Conservation (phyloP, 192 early-diverging fungal species). For the Chytriomyces hyalinus region DNA sequence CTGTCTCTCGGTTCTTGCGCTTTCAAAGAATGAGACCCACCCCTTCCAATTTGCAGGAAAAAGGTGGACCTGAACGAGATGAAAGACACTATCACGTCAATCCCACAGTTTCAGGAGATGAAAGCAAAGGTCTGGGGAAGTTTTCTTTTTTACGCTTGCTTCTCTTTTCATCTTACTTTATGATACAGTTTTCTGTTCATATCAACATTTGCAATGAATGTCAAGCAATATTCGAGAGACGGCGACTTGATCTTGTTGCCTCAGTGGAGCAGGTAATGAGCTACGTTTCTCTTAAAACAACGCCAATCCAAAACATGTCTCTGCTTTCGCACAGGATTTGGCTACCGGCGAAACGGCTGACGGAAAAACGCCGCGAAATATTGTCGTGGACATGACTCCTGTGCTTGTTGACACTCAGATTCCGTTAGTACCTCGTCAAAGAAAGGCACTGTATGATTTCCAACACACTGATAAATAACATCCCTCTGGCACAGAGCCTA, state of each 20-base stretch:
- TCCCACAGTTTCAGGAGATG: slow-evolving; percentile 87
- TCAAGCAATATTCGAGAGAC: slow-evolving; percentile 72
- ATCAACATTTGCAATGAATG: slow-evolving; percentile 87
- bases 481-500: slow-evolving; percentile 45
- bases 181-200: slow-evolving; percentile 75
- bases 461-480: not conserved
- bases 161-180: not conserved
- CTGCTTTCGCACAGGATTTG: slow-evolving; percentile 56
- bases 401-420: slow-evolving; percentile 72
- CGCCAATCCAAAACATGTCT: slow-evolving; percentile 24
- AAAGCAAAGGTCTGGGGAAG: slow-evolving; percentile 58
- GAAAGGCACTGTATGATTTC: not conserved
- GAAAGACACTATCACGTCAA: slow-evolving; percentile 81
- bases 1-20: too few relatives aligned
- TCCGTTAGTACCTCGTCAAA: slow-evolving; percentile 45
- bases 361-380: slow-evolving; percentile 67
- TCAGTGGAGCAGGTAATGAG: slow-evolving; percentile 74
- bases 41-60: slow-evolving; percentile 21
- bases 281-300: slow-evolving; percentile 11
- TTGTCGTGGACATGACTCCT: slow-evolving; percentile 77
- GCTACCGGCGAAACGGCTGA: slow-evolving; percentile 81
- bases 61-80: slow-evolving; percentile 74
- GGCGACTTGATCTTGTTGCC: slow-evolving; percentile 71
- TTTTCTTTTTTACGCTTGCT: not conserved
- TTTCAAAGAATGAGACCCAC: not conserved